Conservation (phyloP, 306 rosid species). For the Medicago lupulina region DNA sequence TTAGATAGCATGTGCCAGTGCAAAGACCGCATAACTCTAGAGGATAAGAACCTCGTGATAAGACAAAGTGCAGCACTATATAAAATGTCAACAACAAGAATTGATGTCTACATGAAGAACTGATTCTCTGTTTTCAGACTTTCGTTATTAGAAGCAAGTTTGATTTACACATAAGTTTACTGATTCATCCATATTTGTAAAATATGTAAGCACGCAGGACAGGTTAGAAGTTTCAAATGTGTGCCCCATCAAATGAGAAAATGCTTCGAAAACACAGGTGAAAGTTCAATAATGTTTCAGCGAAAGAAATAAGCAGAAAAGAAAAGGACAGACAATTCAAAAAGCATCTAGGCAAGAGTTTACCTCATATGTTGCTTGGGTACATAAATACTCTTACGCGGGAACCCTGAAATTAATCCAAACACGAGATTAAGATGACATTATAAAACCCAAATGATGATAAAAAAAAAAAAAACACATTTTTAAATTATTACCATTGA, state of each 20-base stretch:
- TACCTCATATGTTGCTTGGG: constrained; percentile 90
- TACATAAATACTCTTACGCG: constrained; percentile 92
- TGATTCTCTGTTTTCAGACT: neutral
- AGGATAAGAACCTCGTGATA: too few relatives aligned
- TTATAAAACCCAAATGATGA: neutral
- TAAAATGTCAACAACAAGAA: neutral
- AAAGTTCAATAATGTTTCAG: neutral
- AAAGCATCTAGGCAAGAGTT: neutral
- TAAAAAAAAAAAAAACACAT: too few relatives aligned
- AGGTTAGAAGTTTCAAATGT: neutral
- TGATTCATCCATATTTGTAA: neutral
- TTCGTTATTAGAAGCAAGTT: neutral
- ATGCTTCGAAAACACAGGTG: neutral
- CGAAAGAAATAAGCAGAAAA: neutral
- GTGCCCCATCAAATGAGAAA: neutral
- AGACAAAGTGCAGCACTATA: neutral
- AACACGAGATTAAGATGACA: constrained; percentile 20
- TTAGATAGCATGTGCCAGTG: neutral
- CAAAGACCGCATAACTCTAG: too few relatives aligned
- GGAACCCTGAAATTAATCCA: constrained; percentile 63
- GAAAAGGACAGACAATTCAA: neutral
- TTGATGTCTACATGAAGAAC: neutral
- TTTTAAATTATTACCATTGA: constrained; percentile 65
- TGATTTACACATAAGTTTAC: neutral
- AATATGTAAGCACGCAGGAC: neutral